A percentile compares a stretch with the other conserved stretches of the same genome.
phyloP scores from a whole-genome alignment of 1,284 basidiomycete species.

The Fomitopsis pinicola region DNA sequence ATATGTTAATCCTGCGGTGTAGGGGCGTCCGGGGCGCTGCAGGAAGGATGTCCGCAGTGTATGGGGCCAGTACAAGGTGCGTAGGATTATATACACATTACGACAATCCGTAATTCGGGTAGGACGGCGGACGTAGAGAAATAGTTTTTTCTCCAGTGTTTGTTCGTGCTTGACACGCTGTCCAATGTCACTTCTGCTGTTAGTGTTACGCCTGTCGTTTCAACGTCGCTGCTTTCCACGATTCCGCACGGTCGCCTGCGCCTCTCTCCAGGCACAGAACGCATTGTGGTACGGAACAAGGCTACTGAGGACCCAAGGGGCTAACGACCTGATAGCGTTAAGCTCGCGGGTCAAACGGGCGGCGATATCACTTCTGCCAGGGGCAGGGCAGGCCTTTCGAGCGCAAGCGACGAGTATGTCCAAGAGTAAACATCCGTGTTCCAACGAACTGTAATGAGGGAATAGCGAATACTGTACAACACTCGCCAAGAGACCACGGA shows the following conservation, averaged over 20 bases:
- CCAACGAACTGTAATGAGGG: not conserved
- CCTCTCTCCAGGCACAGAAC: not conserved
- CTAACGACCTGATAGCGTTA: too few species aligned
- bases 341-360: too few species aligned
- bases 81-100: not conserved
- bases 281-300: too few species aligned
- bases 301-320: too few species aligned
- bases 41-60: constrained; percentile 5
- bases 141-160: constrained; percentile 30
- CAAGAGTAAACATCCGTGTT: not conserved
- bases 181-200: not conserved
- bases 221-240: not conserved
- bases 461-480: not conserved
- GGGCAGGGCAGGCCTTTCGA: not conserved
- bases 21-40: not conserved
- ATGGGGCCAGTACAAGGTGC: not conserved
- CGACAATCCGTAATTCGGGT: not conserved
- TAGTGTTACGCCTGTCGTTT: not conserved
- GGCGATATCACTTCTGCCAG: not conserved
- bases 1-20: not conserved
- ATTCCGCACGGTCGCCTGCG: not conserved
- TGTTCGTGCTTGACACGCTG: constrained; percentile 14
- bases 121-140: constrained; percentile 13
- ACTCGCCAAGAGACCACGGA: too few species aligned
- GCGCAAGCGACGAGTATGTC: not conserved